Evolutionary conservation across 192 early-diverging fungal genomes (phyloP), one percentile per base, ranked within the genome.

Genomic region (Fimicolochytrium jonesii): DNA sequence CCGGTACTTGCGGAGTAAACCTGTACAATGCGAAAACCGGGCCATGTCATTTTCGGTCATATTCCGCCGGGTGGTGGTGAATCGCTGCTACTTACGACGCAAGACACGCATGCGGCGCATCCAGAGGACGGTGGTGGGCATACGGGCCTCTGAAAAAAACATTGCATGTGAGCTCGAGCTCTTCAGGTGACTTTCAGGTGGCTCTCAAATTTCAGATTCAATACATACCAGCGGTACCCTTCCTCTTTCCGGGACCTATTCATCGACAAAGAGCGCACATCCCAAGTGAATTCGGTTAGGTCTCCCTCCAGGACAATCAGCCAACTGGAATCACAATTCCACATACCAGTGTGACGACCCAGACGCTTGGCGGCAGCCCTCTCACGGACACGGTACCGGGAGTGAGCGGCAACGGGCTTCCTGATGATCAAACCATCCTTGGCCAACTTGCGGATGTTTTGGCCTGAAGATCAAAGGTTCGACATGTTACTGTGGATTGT

Each of bases 21-120:
- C n/a, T n/a, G n/a, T n/a, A n/a, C n/a, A n/a, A n/a, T n/a, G n/a
- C n/a, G n/a, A n/a, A n/a, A n/a, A n/a, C n/a, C n/a, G n/a, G n/a
- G n/a, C n/a, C n/a, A n/a, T n/a, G n/a, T n/a, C n/a, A n/a, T n/a
- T n/a, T n/a, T n/a, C n/a, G n/a, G n/a, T n/a, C n/a, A n/a, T n/a
- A n/a, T n/a, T n/a, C n/a, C n/a, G n/a, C n/a, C n/a, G n/a, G n/a
- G n/a, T n/a, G n/a, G n/a, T n/a, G n/a, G n/a, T n/a, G n/a, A n/a
- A n/a, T n/a, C n/a, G n/a, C n/a, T n/a, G n/a, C n/a, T n/a, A 39
- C 17, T 39, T 17, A 64, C 91, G 88, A 69, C 95, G 89, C 62
- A 98, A 85, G 49, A 98, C 94, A 75, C 95, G 87, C 90, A 90
- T 88, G 71, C 94, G 88, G 60, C 94, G 88, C 95, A 98, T 98